Percentiles rank a stretch among this genome's conserved stretches.
phyloP scores from a whole-genome alignment of 805 yeast genomes.

The Metschnikowia matae region DNA sequence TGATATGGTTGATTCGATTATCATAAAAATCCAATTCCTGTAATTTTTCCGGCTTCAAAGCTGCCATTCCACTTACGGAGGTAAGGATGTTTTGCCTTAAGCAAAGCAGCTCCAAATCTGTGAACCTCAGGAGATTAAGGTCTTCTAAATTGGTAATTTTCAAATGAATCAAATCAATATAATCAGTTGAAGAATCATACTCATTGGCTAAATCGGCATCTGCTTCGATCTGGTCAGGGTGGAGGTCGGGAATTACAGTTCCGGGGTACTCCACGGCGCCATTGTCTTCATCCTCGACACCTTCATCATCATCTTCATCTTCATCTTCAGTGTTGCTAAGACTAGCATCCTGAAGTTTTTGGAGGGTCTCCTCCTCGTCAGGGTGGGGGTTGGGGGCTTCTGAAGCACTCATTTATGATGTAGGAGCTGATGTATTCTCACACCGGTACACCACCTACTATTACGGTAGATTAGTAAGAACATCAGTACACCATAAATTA shows the following conservation, averaged over 20 bases:
- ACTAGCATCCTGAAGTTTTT: conserved; percentile 2
- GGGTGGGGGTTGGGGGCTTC: background rate
- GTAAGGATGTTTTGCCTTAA: conserved; percentile 81
- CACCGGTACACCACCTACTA: too few relatives aligned
- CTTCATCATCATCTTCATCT: conserved; percentile 21
- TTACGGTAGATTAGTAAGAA: too few relatives aligned
- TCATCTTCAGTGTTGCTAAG: conserved; percentile 20
- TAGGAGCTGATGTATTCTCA: background rate
- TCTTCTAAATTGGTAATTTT: conserved; percentile 63
- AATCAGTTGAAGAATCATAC: conserved; percentile 52
- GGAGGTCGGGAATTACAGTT: conserved; percentile 40
- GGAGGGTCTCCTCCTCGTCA: background rate
- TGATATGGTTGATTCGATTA: conserved; percentile 83
- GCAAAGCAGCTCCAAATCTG: conserved; percentile 54
- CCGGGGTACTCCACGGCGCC: conserved; percentile 43
- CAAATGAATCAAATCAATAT: conserved; percentile 64
- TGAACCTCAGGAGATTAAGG: conserved; percentile 55
- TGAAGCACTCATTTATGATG: background rate
- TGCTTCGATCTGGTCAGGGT: conserved; percentile 56
- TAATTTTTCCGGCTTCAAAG: conserved; percentile 57
- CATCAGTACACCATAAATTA: background rate
- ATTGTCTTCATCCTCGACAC: conserved; percentile 26
- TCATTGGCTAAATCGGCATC: conserved; percentile 63
- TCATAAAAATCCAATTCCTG: conserved; percentile 88
- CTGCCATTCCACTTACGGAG: conserved; percentile 52